Conservation (phyloP, 352 stramenopile genomes). For the Globisporangium polare region DNA sequence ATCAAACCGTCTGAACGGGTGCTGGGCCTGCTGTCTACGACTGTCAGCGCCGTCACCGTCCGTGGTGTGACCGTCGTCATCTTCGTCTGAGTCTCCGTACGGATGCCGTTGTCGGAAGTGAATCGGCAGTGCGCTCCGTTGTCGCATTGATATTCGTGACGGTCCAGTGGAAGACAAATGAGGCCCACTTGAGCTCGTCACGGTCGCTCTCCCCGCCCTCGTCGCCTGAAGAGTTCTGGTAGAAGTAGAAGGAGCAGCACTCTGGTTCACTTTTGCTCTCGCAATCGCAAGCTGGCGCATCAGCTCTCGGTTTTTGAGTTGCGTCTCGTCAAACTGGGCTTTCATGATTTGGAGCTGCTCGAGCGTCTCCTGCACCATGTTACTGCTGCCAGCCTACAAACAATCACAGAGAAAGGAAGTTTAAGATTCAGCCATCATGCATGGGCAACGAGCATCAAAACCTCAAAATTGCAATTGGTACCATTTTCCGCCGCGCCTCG, state of each 20-base stretch:
- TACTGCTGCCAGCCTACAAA: slow-evolving; percentile 46
- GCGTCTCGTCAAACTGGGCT: slow-evolving; percentile 48
- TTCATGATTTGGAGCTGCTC: slow-evolving; percentile 58
- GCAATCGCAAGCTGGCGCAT: slow-evolving; percentile 68
- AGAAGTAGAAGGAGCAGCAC: not conserved
- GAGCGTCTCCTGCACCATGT: slow-evolving; percentile 48
- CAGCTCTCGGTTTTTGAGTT: slow-evolving; percentile 76
- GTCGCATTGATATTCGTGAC: not conserved
- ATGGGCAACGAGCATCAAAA: not conserved
- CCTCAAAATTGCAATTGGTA: slow-evolving; percentile 2
- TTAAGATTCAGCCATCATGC: not conserved
- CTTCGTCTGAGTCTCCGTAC: slow-evolving; percentile 30
- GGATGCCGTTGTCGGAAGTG: slow-evolving; percentile 23
- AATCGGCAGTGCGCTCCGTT: slow-evolving; percentile 14
- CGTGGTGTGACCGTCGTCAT: not conserved
- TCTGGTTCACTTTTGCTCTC: slow-evolving; percentile 27
- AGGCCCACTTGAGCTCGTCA: not conserved
- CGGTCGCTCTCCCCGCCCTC: not conserved
- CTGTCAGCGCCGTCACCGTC: slow-evolving; percentile 16
- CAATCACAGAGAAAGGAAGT: not conserved
- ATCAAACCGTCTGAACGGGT: slow-evolving; percentile 65
- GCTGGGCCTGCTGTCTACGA: slow-evolving; percentile 7
- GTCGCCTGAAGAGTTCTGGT: not conserved
- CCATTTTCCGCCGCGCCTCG: slow-evolving; percentile 35
- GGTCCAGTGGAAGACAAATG: not conserved